phyloP scores from a whole-genome alignment of 176 grass and related monocot species.

The Phoenix roebelenii region DNA sequence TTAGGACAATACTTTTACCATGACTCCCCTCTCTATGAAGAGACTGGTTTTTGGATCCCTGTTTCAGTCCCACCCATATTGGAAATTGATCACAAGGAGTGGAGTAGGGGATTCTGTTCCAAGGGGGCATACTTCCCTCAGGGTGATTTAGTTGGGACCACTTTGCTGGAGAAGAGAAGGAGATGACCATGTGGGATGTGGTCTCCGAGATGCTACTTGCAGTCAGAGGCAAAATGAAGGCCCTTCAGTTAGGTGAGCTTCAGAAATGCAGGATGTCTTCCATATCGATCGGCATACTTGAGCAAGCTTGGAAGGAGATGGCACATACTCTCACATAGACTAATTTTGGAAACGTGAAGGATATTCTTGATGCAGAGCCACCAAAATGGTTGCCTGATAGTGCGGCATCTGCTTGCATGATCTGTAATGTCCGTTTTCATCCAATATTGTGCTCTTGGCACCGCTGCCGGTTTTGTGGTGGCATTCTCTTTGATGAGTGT shows the following conservation, averaged over 20 bases:
- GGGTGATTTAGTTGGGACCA: conserved; percentile 64
- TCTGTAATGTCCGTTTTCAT: conserved; percentile 58
- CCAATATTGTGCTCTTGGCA: conserved; percentile 71
- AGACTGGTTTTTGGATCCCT: conserved; percentile 75
- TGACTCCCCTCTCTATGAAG: conserved; percentile 43
- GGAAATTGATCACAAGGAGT: conserved; percentile 43
- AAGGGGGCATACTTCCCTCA: conserved; percentile 43
- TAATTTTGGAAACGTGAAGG: conserved; percentile 29
- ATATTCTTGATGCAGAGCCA: conserved; percentile 66
- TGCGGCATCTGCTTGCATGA: conserved; percentile 63
- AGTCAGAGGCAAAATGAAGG: conserved; percentile 43
- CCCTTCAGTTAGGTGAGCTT: conserved; percentile 41
- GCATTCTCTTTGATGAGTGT: conserved; percentile 61
- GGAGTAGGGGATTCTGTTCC: conserved; percentile 49
- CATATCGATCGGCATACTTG: conserved; percentile 41
- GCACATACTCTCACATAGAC: conserved; percentile 39
- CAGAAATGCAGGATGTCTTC: conserved; percentile 34
- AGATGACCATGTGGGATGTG: conserved; percentile 93
- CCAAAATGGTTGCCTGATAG: conserved; percentile 84
- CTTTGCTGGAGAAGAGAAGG: conserved; percentile 34
- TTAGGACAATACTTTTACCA: conserved; percentile 31
- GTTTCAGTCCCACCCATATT: conserved; percentile 72
- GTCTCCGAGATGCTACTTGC: conserved; percentile 56
- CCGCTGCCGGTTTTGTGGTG: conserved; percentile 85
- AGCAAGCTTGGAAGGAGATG: conserved; percentile 74